Base-by-base conservation (phyloP, 306 rosid species). In the Pyrus bretschneideri region DNA sequence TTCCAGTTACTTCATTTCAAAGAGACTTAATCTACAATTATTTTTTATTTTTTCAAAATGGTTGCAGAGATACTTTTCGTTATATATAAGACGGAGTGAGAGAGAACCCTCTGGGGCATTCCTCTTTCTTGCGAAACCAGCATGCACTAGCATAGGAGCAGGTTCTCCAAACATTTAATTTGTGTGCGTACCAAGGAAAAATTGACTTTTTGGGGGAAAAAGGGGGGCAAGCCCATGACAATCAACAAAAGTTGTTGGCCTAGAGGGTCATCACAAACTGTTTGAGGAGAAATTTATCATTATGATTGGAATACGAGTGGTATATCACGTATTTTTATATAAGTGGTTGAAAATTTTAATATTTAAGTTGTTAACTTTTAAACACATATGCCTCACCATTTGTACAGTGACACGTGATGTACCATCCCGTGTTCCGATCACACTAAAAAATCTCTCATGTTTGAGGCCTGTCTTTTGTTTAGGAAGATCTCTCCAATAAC, bases 371-470 rank as follows among this genome's bases (percentile, higher is more conserved):
- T 35, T 6, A 35, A 35, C 9, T 35, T 35, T 35, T 35, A 35
- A 35, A 35, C 40, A 35, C 1, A 35, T 35, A 35, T 35, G 1
- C 6, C 2, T 35, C 9, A 35, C 2, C 0, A 35, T 35, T 35
- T 35, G 9, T 33, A 33, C 6, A 33, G 1, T 35, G 40, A 35
- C 40, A 35, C 2, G 40, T 35, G 9, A 2, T 6, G 40, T 35
- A 35, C 0, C 9, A 35, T 0, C 0, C 40, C 0, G 40, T 35
- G 0, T 35, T 6, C 40, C 2, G 2, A 0, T 35, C 9, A 35
- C 40, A 35, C 9, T 35, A 35, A 35, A 35, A 35, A 35, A 35
- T 35, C 9, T 35, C 2, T 35, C 9, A 6, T 35, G 9, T 6
- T 49, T 5, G 21, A 15, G 9, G 55, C 55, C 0, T 15, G 55